Conservation (phyloP, 345 rosid genomes). For the Eucalyptus dawsonii region DNA sequence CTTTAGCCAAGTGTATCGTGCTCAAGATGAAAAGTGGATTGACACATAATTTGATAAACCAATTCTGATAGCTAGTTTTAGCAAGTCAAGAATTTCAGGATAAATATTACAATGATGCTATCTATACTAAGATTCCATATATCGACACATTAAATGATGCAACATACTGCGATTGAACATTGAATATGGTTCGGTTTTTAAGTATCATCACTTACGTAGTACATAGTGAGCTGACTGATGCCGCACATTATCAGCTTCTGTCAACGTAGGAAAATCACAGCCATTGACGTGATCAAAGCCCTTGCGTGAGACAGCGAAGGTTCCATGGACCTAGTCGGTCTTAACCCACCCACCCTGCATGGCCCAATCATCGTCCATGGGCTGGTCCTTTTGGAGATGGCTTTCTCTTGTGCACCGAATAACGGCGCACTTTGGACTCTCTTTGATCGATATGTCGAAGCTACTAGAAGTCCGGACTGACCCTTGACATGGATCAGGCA, state of each 20-base stretch:
- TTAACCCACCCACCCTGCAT: slow-evolving; percentile 19
- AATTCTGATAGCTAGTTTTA: background rate
- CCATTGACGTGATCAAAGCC: background rate
- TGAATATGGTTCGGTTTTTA: background rate
- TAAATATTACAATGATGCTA: background rate
- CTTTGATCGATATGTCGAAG: slow-evolving; percentile 8
- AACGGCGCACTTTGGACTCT: background rate
- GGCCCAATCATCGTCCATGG: slow-evolving; percentile 38
- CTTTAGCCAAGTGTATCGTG: background rate
- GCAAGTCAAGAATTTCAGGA: background rate
- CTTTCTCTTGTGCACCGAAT: slow-evolving; percentile 18
- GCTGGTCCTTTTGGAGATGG: slow-evolving; percentile 22
- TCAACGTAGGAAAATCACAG: background rate
- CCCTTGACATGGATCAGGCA: background rate
- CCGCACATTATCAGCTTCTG: background rate
- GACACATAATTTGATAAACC: background rate
- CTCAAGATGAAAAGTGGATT: background rate
- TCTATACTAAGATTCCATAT: background rate
- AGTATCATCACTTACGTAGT: background rate
- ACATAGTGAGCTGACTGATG: background rate
- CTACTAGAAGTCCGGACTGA: slow-evolving; percentile 19
- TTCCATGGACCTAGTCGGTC: slow-evolving; percentile 21
- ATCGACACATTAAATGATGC: background rate
- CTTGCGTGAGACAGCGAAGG: background rate
- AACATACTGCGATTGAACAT: background rate